A percentile compares a stretch with the other conserved stretches of the same genome.
phyloP scores from a whole-genome alignment of 1,284 basidiomycete genomes.

The Cystobasidiaceae sp. region DNA sequence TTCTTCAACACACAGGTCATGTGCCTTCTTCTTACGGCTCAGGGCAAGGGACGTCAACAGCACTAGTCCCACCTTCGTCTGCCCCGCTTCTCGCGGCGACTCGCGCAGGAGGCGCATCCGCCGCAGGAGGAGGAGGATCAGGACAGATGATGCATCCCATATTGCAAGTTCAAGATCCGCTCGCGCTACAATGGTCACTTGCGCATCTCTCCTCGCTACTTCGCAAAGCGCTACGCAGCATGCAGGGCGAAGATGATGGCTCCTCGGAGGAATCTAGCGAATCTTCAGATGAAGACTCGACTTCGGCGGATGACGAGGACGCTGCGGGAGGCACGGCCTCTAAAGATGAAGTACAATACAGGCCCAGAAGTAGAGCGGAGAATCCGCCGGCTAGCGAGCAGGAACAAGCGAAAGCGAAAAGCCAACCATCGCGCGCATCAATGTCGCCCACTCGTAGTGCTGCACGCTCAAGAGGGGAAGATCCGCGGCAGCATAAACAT shows the following conservation, averaged over 20 bases:
- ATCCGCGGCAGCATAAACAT: background rate
- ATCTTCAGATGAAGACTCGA: conserved; percentile 11
- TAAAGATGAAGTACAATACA: too few relatives aligned
- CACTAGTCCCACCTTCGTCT: background rate
- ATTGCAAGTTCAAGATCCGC: conserved; percentile 3
- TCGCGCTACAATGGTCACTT: conserved; percentile 53
- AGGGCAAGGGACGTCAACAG: too few relatives aligned
- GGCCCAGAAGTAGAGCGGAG: too few relatives aligned
- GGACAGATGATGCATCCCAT: too few relatives aligned
- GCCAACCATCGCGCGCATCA: too few relatives aligned
- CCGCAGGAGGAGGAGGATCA: background rate
- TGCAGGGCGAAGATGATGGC: conserved; percentile 60
- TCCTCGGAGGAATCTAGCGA: conserved; percentile 26
- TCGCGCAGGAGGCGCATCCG: too few relatives aligned
- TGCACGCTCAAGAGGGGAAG: background rate
- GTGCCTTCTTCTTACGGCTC: too few relatives aligned
- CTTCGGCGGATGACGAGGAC: conserved; percentile 7
- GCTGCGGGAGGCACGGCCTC: too few relatives aligned
- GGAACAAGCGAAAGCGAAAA: too few relatives aligned
- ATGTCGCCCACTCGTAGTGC: too few relatives aligned
- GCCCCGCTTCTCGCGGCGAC: background rate
- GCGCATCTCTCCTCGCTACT: conserved; percentile 66
- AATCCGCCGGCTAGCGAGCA: too few relatives aligned
- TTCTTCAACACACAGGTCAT: too few relatives aligned
- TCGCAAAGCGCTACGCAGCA: conserved; percentile 63